Percentiles rank a stretch among this genome's conserved stretches.
Conservation (phyloP, 1,284 basidiomycete species). For the Microbotryum intermedium region DNA sequence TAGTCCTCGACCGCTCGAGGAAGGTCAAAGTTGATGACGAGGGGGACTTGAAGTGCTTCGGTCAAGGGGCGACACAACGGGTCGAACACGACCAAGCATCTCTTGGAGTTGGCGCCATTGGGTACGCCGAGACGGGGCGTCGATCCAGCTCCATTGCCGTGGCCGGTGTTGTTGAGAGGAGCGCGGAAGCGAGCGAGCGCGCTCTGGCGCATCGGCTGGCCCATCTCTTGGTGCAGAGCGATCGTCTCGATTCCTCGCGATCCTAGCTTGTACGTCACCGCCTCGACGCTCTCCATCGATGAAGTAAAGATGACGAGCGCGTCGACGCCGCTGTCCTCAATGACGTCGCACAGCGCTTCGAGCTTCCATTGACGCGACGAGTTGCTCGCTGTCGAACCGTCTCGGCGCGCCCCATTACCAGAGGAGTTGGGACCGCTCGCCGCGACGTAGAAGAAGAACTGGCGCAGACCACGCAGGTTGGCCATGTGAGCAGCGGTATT, state of each 20-base stretch:
- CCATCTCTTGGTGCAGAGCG: conserved; percentile 34
- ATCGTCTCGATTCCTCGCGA: conserved; percentile 39
- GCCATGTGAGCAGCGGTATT: neutral
- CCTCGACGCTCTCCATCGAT: conserved; percentile 37
- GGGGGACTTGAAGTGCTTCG: conserved; percentile 30
- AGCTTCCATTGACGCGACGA: conserved; percentile 78
- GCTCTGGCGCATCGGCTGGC: conserved; percentile 20
- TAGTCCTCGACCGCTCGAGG: conserved; percentile 33
- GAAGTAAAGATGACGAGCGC: conserved; percentile 36
- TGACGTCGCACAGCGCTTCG: conserved; percentile 83
- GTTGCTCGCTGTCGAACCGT: conserved; percentile 15
- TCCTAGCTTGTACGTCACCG: conserved; percentile 40
- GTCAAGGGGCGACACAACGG: conserved; percentile 26
- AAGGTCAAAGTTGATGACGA: conserved; percentile 35
- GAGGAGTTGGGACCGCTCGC: conserved; percentile 11
- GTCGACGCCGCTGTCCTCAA: conserved; percentile 61
- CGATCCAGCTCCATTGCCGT: neutral
- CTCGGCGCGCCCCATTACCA: conserved; percentile 17
- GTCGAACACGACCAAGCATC: conserved; percentile 33
- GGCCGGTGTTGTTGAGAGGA: too few relatives aligned
- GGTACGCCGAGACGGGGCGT: neutral
- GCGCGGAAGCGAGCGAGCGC: conserved; percentile 30
- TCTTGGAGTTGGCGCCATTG: conserved; percentile 22
- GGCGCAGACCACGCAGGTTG: conserved; percentile 34
- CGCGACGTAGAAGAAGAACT: conserved; percentile 21